A percentile compares a stretch with the other conserved stretches of the same genome.
These are phyloP conservation scores for Potentilla sterilis DNA, from an alignment of 306 rosid genomes.

Conservation along the genomic window DNA sequence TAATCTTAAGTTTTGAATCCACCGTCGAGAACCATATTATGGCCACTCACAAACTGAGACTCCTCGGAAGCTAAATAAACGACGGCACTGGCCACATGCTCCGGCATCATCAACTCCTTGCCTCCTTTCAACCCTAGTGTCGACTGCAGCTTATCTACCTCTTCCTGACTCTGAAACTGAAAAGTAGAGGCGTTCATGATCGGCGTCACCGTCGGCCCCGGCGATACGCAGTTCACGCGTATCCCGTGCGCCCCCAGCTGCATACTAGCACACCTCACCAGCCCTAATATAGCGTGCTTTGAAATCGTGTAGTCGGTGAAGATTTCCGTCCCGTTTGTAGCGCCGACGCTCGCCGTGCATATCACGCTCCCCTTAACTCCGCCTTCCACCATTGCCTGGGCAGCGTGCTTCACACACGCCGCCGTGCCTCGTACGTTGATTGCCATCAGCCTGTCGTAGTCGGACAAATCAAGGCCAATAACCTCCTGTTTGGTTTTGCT, in stretches of 20 bases:
- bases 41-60: conserved; percentile 25
- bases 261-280: conserved; percentile 34
- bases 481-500: conserved; percentile 33
- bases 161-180: neutral
- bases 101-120: neutral
- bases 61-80: conserved; percentile 26
- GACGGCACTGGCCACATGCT: conserved; percentile 30
- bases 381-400: conserved; percentile 44
- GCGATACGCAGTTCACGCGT: conserved; percentile 39
- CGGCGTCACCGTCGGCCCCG: conserved; percentile 8
- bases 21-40: conserved; percentile 23
- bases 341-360: conserved; percentile 43
- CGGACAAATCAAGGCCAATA: conserved; percentile 32
- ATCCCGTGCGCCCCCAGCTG: conserved; percentile 29
- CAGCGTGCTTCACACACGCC: conserved; percentile 51
- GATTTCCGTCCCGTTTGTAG: neutral
- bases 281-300: conserved; percentile 34
- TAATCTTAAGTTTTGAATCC: neutral
- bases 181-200: neutral
- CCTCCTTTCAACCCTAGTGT: conserved; percentile 9
- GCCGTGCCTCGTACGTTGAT: conserved; percentile 41
- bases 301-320: conserved; percentile 30
- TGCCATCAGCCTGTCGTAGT: conserved; percentile 21
- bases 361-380: conserved; percentile 46
- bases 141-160: neutral